Base-by-base conservation (phyloP, 345 rosid genomes). In the Toxicodendron radicans region DNA sequence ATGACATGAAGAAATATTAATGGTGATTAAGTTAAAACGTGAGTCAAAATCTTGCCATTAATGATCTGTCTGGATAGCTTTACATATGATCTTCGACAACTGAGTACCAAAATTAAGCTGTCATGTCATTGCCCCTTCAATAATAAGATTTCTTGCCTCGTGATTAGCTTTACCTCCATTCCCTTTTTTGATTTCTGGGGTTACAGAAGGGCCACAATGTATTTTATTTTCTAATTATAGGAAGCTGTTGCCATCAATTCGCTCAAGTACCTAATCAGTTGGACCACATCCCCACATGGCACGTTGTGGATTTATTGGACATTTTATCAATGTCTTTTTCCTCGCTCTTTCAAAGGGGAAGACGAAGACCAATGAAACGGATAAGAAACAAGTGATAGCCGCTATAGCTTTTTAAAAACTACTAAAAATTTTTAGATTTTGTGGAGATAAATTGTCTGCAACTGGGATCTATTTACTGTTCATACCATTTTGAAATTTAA, bases 361-460 rank as follows among this genome's bases (percentile, higher is more conserved):
- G 70, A 41, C 14, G 30, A 56, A 27, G 54, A 58, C 59, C 33
- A 9, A 13, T 16, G 7, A 33, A 5, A 18, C 16, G 5, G 62
- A 65, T 48, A 9, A 71, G 62, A 70, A 56, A 70, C 45, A 10
- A 62, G 64, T 62, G 64, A 63, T 21, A 49, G 54, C 4, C 60
- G 5, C 10, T 51, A 12, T 24, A 51, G 16, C 21, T 7, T 4
- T 57, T 52, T 58, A 69, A 70, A 63, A n/a, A 17, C 43, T 35
- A 0, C 52, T 1, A 24, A 13, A 41, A 13, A 38, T 1, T 41
- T 11, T n/a, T 11, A 41, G 27, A n/a, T 35, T 27, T 30, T 68
- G 59, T 11, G 17, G 23, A 2, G 51, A 12, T 21, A 21, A n/a
- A 18, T 33, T 17, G 38, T 14, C 38, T 59, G 43, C 43, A 38